Evolutionary conservation across 2,329 filamentous ascomycete species (phyloP), one percentile per base, ranked within the genome.

Genomic region (Arthroderma sp.): DNA sequence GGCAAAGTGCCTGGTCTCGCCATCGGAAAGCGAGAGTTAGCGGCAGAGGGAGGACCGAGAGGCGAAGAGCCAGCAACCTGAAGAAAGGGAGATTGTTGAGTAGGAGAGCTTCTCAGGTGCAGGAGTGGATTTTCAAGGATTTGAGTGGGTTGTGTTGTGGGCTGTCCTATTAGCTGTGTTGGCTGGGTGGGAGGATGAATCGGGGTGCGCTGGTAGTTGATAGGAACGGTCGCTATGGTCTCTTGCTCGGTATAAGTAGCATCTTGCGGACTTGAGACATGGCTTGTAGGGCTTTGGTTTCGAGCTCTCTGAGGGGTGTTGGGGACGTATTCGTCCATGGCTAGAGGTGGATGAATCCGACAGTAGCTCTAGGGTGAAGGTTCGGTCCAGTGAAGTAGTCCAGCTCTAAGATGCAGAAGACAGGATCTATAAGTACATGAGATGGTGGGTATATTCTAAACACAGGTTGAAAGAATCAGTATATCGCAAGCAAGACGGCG

Each of bases 11-110:
- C 68, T 55, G 60, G 59, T 53, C 57, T 54, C 53, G 57, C 54
- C 38, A 45, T 51, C 47, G 53, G 52, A 46, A 44, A 57, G 44
- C 59, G 60, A 32, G 64, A 60, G n/a, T 65, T 61, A 32, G 67
- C 61, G 27, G 61, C 61, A 36, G 67, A 60, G 9, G 65, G 60
- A n/a, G 68, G 62, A 47, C 75, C 74, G 46, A 80, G 72, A 1
- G 87, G 88, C 1, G 89, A 95, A 3, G 88, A 95, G n/a, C 85
- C 85, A 29, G 82, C 80, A 3, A 95, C 88, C 61, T 94, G 88
- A 45, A 95, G 69, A 42, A 73, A 59, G 33, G 71, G 60, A 40
- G 60, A 53, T 34, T 53, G 41, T 22, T 42, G 42, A 9, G 43
- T 58, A 34, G 61, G 50, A 31, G 60, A 56, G 2, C 66, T 61